phyloP scores from a whole-genome alignment of 331 rosid genomes.

The Spiraea crenata region DNA sequence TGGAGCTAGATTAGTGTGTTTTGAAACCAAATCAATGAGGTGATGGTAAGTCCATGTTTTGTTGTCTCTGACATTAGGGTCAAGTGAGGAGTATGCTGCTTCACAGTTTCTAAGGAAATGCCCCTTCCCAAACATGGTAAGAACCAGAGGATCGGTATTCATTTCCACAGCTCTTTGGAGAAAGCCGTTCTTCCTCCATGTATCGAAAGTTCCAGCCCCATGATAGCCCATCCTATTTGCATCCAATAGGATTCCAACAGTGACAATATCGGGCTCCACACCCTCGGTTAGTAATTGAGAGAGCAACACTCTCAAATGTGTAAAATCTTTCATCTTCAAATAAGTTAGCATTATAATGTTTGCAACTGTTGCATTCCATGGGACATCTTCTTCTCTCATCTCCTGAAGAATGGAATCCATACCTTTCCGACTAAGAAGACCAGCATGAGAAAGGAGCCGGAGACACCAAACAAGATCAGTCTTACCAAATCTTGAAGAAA shows the following conservation, averaged over 20 bases:
- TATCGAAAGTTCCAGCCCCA: constrained; percentile 38
- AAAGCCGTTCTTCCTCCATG: constrained; percentile 55
- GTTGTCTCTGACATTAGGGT: constrained; percentile 42
- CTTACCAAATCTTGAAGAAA: constrained; percentile 40
- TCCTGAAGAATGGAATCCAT: constrained; percentile 46
- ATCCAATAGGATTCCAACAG: constrained; percentile 59
- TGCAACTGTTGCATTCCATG: constrained; percentile 49
- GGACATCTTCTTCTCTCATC: constrained; percentile 41
- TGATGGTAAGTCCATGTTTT: constrained; percentile 51
- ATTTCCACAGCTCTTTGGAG: constrained; percentile 49
- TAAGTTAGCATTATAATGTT: constrained; percentile 58
- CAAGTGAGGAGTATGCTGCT: constrained; percentile 47
- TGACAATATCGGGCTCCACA: constrained; percentile 55
- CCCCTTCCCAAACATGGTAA: constrained; percentile 75
- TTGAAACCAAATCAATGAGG: constrained; percentile 49
- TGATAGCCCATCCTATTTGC: constrained; percentile 57
- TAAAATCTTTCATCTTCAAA: constrained; percentile 72
- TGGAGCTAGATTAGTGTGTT: constrained; percentile 22
- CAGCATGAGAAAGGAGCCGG: constrained; percentile 65
- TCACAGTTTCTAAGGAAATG: constrained; percentile 55
- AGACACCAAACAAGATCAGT: constrained; percentile 59
- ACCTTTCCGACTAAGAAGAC: constrained; percentile 64
- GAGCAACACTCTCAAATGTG: constrained; percentile 44
- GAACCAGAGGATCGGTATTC: constrained; percentile 66
- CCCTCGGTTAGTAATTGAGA: constrained; percentile 33